Evolutionary conservation across 371 early-diverging fungal genomes (phyloP).

Genomic region (Blastocladiella emersonii): DNA sequence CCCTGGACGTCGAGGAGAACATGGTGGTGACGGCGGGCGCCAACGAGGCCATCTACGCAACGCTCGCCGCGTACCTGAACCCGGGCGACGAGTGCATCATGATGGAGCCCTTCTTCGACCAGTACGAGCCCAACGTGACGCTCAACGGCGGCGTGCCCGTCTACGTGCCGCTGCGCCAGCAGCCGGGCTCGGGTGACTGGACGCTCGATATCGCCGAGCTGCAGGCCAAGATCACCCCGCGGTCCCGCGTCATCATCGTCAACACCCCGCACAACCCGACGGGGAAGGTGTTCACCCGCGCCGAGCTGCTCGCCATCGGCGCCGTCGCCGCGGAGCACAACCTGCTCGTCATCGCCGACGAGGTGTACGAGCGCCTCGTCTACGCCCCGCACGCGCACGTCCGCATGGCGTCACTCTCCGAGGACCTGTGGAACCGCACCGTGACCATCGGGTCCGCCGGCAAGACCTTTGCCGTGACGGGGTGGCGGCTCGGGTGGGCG

Average conservation of each 20-base stretch:
- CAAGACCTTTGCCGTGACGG: conserved; percentile 89
- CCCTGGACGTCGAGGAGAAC: conserved; percentile 64
- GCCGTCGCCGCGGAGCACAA: conserved; percentile 64
- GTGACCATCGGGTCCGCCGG: conserved; percentile 88
- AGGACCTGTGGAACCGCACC: conserved; percentile 73
- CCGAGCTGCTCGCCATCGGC: conserved; percentile 68
- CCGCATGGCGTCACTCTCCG: conserved; percentile 64
- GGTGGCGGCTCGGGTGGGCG: conserved; percentile 94
- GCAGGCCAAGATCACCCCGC: conserved; percentile 53
- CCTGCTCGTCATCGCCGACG: conserved; percentile 78
- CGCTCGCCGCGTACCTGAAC: conserved; percentile 60
- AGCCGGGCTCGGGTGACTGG: conserved; percentile 55
- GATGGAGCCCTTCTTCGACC: conserved; percentile 90
- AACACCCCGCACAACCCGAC: conserved; percentile 92
- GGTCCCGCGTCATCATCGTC: conserved; percentile 76
- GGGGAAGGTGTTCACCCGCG: conserved; percentile 47
- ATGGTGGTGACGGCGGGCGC: conserved; percentile 67
- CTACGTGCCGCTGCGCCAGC: conserved; percentile 61
- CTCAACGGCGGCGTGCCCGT: conserved; percentile 84
- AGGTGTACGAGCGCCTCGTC: conserved; percentile 89
- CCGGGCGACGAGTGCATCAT: conserved; percentile 76
- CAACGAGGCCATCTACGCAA: conserved; percentile 54
- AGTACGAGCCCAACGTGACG: conserved; percentile 73
- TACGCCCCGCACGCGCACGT: conserved; percentile 53
- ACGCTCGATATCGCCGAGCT: conserved; percentile 69